Evolutionary conservation across 1,284 basidiomycete species (phyloP).

Genomic region (Heterobasidion parviporum): DNA sequence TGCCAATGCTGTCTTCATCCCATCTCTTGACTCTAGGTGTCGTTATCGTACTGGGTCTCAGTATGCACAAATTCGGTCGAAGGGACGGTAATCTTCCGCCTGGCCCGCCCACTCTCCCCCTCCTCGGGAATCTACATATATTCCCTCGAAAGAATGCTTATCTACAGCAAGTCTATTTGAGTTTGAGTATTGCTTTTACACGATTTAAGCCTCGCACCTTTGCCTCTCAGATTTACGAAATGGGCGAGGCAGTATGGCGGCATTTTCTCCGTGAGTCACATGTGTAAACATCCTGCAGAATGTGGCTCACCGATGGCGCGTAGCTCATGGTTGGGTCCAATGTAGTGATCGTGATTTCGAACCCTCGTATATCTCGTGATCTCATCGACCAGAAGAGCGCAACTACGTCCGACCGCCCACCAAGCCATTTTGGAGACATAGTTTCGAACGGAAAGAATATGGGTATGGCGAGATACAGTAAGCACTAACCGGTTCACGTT

Average conservation of each 20-base stretch:
- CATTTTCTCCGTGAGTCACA: not conserved
- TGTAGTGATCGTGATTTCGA: not conserved
- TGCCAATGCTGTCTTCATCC: too few relatives aligned
- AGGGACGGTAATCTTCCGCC: constrained; percentile 21
- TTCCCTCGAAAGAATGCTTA: constrained; percentile 20
- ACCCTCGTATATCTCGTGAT: constrained; percentile 1
- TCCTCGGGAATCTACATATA: constrained; percentile 23
- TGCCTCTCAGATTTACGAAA: not conserved
- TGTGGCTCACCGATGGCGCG: too few relatives aligned
- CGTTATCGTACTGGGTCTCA: too few relatives aligned
- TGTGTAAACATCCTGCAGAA: too few relatives aligned
- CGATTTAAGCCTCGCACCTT: not conserved
- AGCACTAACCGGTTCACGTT: not conserved
- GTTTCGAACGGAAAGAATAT: constrained; percentile 17
- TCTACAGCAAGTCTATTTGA: constrained; percentile 8
- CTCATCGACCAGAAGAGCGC: not conserved
- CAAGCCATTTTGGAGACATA: constrained; percentile 15
- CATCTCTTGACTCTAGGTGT: too few relatives aligned
- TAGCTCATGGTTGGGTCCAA: not conserved
- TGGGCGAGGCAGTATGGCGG: constrained; percentile 1
- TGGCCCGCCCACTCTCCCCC: constrained; percentile 23
- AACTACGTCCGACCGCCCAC: constrained; percentile 19
- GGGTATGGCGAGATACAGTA: constrained; percentile 7
- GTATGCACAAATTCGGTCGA: not conserved
- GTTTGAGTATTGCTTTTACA: not conserved